These are phyloP conservation scores for Populus nigra DNA, from an alignment of 345 rosid species.

Conservation along the genomic window DNA sequence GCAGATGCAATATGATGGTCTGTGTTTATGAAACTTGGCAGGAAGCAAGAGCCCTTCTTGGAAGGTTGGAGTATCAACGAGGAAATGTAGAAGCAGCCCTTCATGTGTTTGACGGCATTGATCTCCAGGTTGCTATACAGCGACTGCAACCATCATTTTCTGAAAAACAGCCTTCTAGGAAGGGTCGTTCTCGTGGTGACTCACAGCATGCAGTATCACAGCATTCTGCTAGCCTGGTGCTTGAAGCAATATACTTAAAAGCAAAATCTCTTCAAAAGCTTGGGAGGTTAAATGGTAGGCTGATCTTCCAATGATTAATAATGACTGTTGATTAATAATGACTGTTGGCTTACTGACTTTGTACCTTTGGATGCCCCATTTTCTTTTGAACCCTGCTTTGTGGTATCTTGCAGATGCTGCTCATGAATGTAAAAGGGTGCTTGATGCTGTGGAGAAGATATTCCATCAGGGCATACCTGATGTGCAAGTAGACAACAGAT, in stretches of 20 bases:
- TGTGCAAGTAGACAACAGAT: constrained; percentile 64
- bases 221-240: constrained; percentile 80
- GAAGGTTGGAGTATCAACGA: constrained; percentile 89
- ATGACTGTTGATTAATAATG: background rate
- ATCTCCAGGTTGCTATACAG: constrained; percentile 80
- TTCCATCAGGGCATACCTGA: constrained; percentile 81
- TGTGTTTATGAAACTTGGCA: constrained; percentile 26
- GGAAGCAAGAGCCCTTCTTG: constrained; percentile 98
- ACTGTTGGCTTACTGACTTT: background rate
- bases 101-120: constrained; percentile 90
- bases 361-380: background rate
- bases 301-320: constrained; percentile 5
- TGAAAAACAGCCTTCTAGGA: constrained; percentile 51
- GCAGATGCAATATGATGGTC: constrained; percentile 6
- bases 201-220: constrained; percentile 51
- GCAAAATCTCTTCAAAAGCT: constrained; percentile 94
- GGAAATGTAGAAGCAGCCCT: constrained; percentile 92
- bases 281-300: constrained; percentile 63
- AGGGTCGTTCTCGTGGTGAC: constrained; percentile 51
- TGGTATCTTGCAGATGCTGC: constrained; percentile 69
- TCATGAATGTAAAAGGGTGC: constrained; percentile 72
- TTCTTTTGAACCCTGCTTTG: constrained; percentile 15
- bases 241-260: constrained; percentile 85
- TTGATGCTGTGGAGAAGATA: constrained; percentile 83
- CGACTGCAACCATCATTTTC: constrained; percentile 57